Evolutionary conservation across 768 basidiomycete species (phyloP).

Genomic region (Macrocybe gigantea): DNA sequence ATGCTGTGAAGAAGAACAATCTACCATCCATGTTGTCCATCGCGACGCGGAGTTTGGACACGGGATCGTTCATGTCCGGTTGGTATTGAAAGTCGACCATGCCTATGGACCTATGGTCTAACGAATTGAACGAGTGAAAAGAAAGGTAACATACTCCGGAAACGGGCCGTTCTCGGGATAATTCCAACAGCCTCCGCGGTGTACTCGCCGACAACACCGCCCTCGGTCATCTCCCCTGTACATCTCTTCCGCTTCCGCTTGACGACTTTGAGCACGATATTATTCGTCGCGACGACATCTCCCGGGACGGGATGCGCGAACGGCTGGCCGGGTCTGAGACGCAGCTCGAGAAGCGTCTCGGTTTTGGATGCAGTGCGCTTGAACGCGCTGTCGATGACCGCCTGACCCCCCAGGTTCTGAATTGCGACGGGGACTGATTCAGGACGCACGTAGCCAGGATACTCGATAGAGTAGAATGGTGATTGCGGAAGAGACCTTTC

Average conservation of each 20-base stretch:
- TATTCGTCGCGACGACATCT: conserved; percentile 69
- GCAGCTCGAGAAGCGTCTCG: conserved; percentile 70
- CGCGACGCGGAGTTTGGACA: conserved; percentile 60
- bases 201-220: conserved; percentile 57
- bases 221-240: conserved; percentile 16
- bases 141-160: conserved; percentile 63
- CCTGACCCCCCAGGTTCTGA: conserved; percentile 62
- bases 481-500: conserved; percentile 45
- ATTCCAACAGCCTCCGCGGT: conserved; percentile 68
- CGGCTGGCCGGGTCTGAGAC: conserved; percentile 64
- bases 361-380: conserved; percentile 56
- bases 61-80: conserved; percentile 66
- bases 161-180: conserved; percentile 79
- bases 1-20: conserved; percentile 7
- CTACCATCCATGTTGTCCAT: conserved; percentile 83
- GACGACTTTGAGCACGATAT: conserved; percentile 81
- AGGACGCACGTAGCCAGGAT: conserved; percentile 77
- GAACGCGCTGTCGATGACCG: conserved; percentile 72
- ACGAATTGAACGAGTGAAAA: background rate
- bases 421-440: conserved; percentile 59
- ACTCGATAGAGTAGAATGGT: conserved; percentile 79
- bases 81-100: conserved; percentile 94
- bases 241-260: conserved; percentile 55
- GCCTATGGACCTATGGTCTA: conserved; percentile 38
- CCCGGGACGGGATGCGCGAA: conserved; percentile 85